These are phyloP conservation scores for Leccinum disarticulatum DNA, from an alignment of 768 basidiomycete species.

Conservation along the genomic window DNA sequence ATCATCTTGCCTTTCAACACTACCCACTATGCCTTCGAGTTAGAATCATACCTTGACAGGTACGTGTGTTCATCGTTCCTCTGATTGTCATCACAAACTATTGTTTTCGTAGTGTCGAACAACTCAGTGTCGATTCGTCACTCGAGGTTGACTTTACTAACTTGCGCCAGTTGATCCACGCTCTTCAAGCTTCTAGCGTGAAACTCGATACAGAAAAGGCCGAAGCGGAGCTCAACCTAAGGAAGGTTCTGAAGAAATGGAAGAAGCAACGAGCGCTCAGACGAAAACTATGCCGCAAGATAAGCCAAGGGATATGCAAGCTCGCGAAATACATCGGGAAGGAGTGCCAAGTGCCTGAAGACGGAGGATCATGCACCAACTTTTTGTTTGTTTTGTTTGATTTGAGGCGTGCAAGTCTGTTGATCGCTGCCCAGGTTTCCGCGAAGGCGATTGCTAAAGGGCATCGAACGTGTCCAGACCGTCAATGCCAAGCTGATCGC, in stretches of 20 bases:
- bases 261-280: conserved; percentile 36
- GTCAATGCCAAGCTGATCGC: conserved; percentile 65
- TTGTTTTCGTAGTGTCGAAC: conserved; percentile 29
- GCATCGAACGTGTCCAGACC: background rate
- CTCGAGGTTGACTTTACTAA: conserved; percentile 42
- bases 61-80: conserved; percentile 29
- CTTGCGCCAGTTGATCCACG: conserved; percentile 46
- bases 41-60: conserved; percentile 60
- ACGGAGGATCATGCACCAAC: background rate
- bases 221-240: conserved; percentile 40
- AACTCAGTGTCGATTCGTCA: conserved; percentile 18
- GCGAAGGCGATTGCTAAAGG: background rate
- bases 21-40: conserved; percentile 69
- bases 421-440: background rate
- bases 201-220: conserved; percentile 60
- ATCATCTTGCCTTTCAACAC: conserved; percentile 73
- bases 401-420: background rate
- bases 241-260: too few species aligned
- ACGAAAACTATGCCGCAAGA: conserved; percentile 5
- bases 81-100: background rate
- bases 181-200: conserved; percentile 51
- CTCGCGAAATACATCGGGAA: too few species aligned
- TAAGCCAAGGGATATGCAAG: conserved; percentile 33
- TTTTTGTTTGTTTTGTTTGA: background rate
- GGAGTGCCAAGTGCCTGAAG: background rate